These are phyloP conservation scores for Sclerotinia trifoliorum DNA, from an alignment of 2,329 filamentous ascomycete genomes.

Conservation along the genomic window DNA sequence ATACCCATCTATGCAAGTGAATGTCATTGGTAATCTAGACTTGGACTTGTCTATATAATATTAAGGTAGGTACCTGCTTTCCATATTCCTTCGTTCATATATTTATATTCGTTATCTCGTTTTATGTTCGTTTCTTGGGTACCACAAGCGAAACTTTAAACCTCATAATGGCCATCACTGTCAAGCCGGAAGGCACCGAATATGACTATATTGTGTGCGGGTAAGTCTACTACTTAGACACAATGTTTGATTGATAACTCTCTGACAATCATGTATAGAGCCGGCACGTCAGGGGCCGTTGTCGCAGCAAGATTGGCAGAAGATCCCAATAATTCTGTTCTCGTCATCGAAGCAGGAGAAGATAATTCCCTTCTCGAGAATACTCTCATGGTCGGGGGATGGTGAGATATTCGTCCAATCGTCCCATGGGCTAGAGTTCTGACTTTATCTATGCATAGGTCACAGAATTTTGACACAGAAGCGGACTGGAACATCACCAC, in stretches of 20 bases:
- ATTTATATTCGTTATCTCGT: neutral
- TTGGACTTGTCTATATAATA: neutral
- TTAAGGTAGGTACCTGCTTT: neutral
- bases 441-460: conserved; percentile 38
- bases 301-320: conserved; percentile 55
- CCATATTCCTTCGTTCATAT: neutral
- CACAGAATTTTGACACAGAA: conserved; percentile 48
- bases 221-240: conserved; percentile 21
- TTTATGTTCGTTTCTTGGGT: too few relatives aligned
- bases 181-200: conserved; percentile 25
- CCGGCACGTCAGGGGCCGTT: conserved; percentile 50
- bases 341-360: conserved; percentile 51
- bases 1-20: neutral
- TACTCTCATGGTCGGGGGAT: conserved; percentile 52
- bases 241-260: neutral
- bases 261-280: conserved; percentile 32
- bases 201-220: conserved; percentile 38
- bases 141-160: neutral
- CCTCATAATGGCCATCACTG: conserved; percentile 24
- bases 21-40: neutral
- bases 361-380: conserved; percentile 48
- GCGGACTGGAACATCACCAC: conserved; percentile 53
- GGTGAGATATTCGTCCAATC: conserved; percentile 26
- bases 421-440: neutral
- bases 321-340: conserved; percentile 47